A percentile compares a stretch with the other conserved stretches of the same genome.
These are phyloP conservation scores for Beauveria rudraprayagi DNA, from an alignment of 2,329 filamentous ascomycete species.

Conservation along the genomic window DNA sequence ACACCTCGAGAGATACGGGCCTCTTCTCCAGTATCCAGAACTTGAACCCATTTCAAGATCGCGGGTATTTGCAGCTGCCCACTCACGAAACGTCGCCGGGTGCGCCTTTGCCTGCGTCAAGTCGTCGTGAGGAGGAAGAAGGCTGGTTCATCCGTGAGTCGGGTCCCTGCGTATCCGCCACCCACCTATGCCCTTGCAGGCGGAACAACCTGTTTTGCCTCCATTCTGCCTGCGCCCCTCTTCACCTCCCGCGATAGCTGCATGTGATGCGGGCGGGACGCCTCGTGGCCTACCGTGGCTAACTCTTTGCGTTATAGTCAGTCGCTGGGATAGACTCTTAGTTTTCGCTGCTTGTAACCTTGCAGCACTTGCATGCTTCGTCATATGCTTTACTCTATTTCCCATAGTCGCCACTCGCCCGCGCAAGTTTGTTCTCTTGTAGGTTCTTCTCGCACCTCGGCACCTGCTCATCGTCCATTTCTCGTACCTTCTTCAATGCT, in stretches of 20 bases:
- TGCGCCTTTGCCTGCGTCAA: constrained; percentile 78
- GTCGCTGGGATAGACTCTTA: constrained; percentile 90
- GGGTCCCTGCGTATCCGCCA: constrained; percentile 1
- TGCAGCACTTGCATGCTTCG: constrained; percentile 83
- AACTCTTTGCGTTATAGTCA: constrained; percentile 55
- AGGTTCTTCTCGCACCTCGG: constrained; percentile 42
- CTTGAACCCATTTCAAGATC: constrained; percentile 77
- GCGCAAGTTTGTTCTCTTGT: constrained; percentile 95
- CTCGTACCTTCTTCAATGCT: neutral
- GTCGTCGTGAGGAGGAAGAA: constrained; percentile 85
- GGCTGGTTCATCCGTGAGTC: constrained; percentile 90
- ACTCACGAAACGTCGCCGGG: constrained; percentile 68
- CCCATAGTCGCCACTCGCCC: constrained; percentile 73
- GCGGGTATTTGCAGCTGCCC: constrained; percentile 85
- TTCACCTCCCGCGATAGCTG: constrained; percentile 19
- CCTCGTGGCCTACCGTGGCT: constrained; percentile 35
- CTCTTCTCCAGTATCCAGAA: constrained; percentile 75
- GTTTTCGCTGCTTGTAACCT: constrained; percentile 89
- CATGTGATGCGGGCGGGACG: constrained; percentile 36
- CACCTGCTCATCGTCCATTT: neutral
- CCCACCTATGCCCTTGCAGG: constrained; percentile 21
- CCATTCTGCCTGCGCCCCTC: constrained; percentile 22
- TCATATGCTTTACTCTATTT: constrained; percentile 85
- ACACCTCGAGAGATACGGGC: constrained; percentile 60
- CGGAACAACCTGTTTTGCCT: constrained; percentile 38